phyloP scores from a whole-genome alignment of 2,329 filamentous ascomycete species.

The Sporothrix euskadiensis region DNA sequence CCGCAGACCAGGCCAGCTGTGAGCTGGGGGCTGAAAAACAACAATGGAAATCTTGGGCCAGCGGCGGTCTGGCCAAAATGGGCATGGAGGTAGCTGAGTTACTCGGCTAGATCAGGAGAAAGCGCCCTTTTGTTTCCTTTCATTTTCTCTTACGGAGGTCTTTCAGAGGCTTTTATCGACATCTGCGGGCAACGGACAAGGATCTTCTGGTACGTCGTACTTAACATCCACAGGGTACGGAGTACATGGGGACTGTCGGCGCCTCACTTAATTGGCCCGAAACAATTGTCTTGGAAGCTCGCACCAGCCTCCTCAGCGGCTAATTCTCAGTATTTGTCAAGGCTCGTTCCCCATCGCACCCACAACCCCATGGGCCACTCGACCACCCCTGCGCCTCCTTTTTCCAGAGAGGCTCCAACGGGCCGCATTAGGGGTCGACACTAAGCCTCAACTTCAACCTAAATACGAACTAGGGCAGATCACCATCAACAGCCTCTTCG shows the following conservation, averaged over 20 bases:
- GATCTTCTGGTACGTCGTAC: neutral
- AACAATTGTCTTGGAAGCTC: neutral
- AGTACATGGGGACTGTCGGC: neutral
- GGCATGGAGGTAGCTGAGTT: neutral
- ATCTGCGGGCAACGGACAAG: neutral
- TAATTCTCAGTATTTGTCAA: neutral
- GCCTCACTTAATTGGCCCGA: neutral
- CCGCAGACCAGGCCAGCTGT: neutral
- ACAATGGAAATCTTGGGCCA: neutral
- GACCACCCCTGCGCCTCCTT: slow-evolving; percentile 7
- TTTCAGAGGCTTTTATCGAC: neutral
- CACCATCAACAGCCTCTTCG: neutral
- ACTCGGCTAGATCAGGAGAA: neutral
- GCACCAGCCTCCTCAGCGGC: neutral
- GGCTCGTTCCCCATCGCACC: neutral
- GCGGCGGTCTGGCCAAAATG: neutral
- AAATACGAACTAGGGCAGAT: neutral
- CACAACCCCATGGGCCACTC: neutral
- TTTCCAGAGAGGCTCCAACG: neutral
- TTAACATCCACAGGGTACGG: neutral
- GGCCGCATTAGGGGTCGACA: neutral
- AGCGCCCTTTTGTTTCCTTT: neutral
- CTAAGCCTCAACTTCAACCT: slow-evolving; percentile 1
- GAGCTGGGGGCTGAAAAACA: no score
- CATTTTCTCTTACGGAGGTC: neutral